These are phyloP conservation scores for Acacia pycnantha DNA, from an alignment of 331 rosid species.

Conservation along the genomic window DNA sequence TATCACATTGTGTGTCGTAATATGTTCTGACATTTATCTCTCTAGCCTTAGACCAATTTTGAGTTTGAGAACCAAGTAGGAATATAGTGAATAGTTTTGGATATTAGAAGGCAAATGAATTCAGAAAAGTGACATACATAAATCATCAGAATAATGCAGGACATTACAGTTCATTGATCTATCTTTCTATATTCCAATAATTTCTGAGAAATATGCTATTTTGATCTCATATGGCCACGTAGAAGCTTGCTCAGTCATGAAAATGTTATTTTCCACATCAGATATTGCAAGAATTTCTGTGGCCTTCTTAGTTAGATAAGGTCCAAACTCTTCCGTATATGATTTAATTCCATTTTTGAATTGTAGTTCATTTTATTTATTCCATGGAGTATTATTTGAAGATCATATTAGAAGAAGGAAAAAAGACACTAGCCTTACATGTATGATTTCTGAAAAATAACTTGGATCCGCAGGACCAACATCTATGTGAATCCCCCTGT, in stretches of 20 bases:
- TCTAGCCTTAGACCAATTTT: background rate
- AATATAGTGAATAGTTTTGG: background rate
- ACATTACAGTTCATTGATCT: background rate
- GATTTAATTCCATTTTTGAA: background rate
- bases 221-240: background rate
- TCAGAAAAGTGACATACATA: background rate
- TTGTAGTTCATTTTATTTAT: background rate
- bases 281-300: background rate
- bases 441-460: background rate
- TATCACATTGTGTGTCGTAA: too few relatives aligned
- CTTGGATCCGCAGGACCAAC: conserved; percentile 61
- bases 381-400: background rate
- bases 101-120: background rate
- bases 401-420: background rate
- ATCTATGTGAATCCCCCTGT: conserved; percentile 75
- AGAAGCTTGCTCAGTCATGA: background rate
- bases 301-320: background rate
- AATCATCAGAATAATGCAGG: background rate
- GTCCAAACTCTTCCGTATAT: background rate
- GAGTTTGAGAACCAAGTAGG: background rate
- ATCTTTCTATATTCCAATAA: background rate
- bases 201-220: background rate
- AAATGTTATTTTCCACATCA: background rate
- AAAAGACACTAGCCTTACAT: background rate
- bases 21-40: background rate